These are phyloP conservation scores for Fusarium dlaminii DNA, from an alignment of 2,329 filamentous ascomycete genomes.

Conservation along the genomic window DNA sequence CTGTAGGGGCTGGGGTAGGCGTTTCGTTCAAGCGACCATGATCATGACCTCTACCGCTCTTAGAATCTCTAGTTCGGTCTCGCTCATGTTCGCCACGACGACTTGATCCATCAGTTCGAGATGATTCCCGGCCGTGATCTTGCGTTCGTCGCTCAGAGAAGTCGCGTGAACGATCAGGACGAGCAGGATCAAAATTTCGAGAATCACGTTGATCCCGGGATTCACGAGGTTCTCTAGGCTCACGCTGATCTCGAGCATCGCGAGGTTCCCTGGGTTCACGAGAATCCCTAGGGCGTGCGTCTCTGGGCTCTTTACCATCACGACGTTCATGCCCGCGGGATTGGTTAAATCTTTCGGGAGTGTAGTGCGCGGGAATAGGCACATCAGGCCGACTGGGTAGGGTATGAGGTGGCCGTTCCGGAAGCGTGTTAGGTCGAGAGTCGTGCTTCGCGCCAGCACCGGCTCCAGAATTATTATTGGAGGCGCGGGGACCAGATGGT, in stretches of 20 bases:
- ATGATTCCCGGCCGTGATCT: slow-evolving; percentile 46
- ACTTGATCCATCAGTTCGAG: slow-evolving; percentile 46
- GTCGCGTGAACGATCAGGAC: slow-evolving; percentile 55
- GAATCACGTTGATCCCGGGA: slow-evolving; percentile 48
- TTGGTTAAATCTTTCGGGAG: slow-evolving; percentile 57
- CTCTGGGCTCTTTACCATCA: slow-evolving; percentile 50
- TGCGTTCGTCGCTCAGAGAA: slow-evolving; percentile 54
- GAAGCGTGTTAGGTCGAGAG: slow-evolving; percentile 48
- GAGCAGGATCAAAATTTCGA: slow-evolving; percentile 53
- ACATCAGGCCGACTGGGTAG: slow-evolving; percentile 69
- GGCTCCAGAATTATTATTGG: slow-evolving; percentile 40
- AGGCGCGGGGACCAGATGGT: slow-evolving; percentile 35
- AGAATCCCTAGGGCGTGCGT: slow-evolving; percentile 48
- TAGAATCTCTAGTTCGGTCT: slow-evolving; percentile 49
- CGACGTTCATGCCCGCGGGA: slow-evolving; percentile 53
- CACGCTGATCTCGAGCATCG: slow-evolving; percentile 46
- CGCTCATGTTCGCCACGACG: slow-evolving; percentile 55
- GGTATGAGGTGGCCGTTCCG: slow-evolving; percentile 49
- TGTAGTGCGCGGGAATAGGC: slow-evolving; percentile 60
- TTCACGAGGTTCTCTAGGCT: slow-evolving; percentile 53
- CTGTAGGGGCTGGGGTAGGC: slow-evolving; percentile 41
- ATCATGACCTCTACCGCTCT: slow-evolving; percentile 42
- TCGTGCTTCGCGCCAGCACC: slow-evolving; percentile 38
- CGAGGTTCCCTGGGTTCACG: slow-evolving; percentile 43
- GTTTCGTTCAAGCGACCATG: slow-evolving; percentile 44